These are phyloP conservation scores for Monoraphidium neglectum DNA, from an alignment of 139 green algal genomes.

Conservation along the genomic window DNA sequence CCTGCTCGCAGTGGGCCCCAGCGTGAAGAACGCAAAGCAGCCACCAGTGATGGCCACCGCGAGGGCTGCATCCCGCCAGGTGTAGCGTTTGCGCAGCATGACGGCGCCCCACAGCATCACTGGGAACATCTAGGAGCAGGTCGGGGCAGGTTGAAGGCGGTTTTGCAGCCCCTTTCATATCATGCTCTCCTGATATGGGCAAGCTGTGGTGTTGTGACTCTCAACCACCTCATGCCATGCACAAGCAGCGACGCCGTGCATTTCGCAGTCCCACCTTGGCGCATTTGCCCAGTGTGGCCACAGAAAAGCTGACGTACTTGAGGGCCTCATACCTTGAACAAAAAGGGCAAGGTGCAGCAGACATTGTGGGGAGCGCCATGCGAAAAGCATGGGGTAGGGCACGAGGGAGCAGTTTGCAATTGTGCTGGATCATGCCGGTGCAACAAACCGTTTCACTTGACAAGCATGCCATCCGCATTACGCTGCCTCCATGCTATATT, in stretches of 20 bases:
- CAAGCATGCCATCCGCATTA: too few species aligned
- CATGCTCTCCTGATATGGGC: conserved; percentile 71
- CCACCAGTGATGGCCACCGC: conserved; percentile 81
- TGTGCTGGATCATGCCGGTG: too few species aligned
- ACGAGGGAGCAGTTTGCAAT: too few species aligned
- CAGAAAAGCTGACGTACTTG: conserved; percentile 95
- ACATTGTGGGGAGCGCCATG: conserved; percentile 42
- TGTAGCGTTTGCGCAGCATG: conserved; percentile 91
- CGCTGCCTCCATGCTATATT: too few species aligned
- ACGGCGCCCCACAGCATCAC: conserved; percentile 97
- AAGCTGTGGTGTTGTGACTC: too few species aligned
- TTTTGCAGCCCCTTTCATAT: too few species aligned
- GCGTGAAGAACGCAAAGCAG: conserved; percentile 86
- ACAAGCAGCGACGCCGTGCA: too few species aligned
- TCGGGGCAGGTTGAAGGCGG: too few species aligned
- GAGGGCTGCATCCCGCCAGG: conserved; percentile 74
- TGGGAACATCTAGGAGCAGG: conserved; percentile 87
- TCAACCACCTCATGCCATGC: too few species aligned
- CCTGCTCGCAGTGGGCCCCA: conserved; percentile 33
- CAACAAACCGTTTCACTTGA: too few species aligned
- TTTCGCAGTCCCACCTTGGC: too few species aligned
- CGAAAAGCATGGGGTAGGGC: conserved; percentile 54
- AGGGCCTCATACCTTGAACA: conserved; percentile 98
- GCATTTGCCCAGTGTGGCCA: conserved; percentile 95
- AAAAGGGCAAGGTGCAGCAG: too few species aligned